phyloP scores from a whole-genome alignment of 1,284 basidiomycete species.

The Cronartium quercuum region DNA sequence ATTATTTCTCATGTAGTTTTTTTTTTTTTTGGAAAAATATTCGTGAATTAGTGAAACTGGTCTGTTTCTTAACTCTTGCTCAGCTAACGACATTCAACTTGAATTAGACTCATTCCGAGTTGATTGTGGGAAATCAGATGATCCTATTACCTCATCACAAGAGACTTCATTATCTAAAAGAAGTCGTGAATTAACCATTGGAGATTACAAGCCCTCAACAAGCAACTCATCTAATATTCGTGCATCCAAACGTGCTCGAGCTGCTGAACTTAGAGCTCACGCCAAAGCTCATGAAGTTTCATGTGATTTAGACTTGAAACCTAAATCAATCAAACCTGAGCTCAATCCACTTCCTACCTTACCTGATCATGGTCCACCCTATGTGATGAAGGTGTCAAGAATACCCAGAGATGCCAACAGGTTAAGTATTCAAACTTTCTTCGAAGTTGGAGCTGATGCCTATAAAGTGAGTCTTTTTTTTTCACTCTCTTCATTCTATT shows the following conservation, averaged over 20 bases:
- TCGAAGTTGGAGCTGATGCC: slow-evolving; percentile 1
- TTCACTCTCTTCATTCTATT: background rate
- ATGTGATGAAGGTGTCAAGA: background rate
- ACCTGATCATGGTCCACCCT: background rate
- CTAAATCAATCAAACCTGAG: background rate
- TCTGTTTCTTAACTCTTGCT: background rate
- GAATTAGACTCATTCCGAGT: background rate
- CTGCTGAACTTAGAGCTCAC: background rate
- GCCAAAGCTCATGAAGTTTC: too few relatives aligned
- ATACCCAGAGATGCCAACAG: background rate
- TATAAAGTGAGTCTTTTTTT: background rate
- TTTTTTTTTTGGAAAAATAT: too few relatives aligned
- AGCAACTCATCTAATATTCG: background rate
- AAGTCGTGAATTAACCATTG: background rate
- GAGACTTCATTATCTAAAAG: background rate
- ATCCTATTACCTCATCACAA: too few relatives aligned
- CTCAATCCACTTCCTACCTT: background rate
- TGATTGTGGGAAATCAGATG: background rate
- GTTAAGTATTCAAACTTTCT: background rate
- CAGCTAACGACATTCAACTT: background rate
- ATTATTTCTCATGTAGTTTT: background rate
- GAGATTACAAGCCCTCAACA: background rate
- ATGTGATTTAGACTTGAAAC: background rate
- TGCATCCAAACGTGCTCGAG: background rate
- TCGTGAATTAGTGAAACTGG: background rate